These are phyloP conservation scores for Candida pseudofarinosa DNA, from an alignment of 805 yeast species.

Conservation along the genomic window DNA sequence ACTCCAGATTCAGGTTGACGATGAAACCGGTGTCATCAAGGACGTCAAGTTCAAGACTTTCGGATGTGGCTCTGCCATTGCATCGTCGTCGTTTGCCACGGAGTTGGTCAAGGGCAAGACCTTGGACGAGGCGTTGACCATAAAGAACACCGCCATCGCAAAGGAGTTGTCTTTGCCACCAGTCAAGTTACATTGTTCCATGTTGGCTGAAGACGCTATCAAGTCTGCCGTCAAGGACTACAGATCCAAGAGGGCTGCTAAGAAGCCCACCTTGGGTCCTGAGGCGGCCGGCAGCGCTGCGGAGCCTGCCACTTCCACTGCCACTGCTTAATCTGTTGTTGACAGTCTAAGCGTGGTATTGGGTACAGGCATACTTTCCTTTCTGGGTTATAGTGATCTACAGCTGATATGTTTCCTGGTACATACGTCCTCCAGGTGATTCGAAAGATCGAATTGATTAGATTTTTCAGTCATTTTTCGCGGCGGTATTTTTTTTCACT, in stretches of 20 bases:
- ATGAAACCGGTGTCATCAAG: slow-evolving; percentile 82
- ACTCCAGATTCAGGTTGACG: slow-evolving; percentile 89
- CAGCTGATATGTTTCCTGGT: too few species aligned
- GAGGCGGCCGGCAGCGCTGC: slow-evolving; percentile 37
- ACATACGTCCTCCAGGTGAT: too few species aligned
- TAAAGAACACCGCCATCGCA: slow-evolving; percentile 93
- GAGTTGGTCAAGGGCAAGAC: slow-evolving; percentile 94
- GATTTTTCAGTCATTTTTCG: too few species aligned
- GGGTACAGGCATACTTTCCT: too few species aligned
- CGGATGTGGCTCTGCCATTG: slow-evolving; percentile 99
- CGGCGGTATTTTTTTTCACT: too few species aligned
- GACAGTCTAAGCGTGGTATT: too few species aligned
- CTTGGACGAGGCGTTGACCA: slow-evolving; percentile 85
- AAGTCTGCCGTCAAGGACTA: slow-evolving; percentile 96
- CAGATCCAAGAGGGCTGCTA: slow-evolving; percentile 64
- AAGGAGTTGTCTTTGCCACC: slow-evolving; percentile 94
- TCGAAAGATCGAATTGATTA: too few species aligned
- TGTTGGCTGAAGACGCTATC: slow-evolving; percentile 99
- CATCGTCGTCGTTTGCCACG: slow-evolving; percentile 91
- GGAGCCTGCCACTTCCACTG: slow-evolving; percentile 8
- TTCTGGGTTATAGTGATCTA: too few species aligned
- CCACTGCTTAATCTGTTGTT: not conserved
- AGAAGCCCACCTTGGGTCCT: slow-evolving; percentile 60
- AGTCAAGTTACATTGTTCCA: slow-evolving; percentile 94
- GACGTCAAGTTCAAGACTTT: slow-evolving; percentile 97